These are phyloP conservation scores for Kwoniella dejecticola DNA, from an alignment of 768 basidiomycete species.

Conservation along the genomic window DNA sequence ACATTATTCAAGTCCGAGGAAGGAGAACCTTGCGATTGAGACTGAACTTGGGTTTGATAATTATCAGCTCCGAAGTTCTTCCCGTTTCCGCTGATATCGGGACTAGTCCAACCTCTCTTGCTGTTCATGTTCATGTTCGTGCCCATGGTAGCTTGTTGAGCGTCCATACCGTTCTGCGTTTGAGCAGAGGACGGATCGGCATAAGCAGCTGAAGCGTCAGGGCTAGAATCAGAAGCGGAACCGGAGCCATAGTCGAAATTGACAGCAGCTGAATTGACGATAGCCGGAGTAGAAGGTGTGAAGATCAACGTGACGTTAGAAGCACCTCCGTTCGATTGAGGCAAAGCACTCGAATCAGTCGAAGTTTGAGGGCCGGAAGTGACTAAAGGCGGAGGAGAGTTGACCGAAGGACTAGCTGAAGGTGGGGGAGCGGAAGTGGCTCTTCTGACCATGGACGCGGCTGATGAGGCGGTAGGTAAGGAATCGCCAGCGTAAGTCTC, in stretches of 20 bases:
- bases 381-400: constrained; percentile 46
- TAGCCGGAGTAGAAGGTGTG: constrained; percentile 34
- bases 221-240: no score
- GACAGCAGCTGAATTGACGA: constrained; percentile 20
- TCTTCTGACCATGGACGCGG: constrained; percentile 59
- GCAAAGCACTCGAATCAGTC: constrained; percentile 22
- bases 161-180: neutral
- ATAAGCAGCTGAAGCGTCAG: neutral
- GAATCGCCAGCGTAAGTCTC: neutral
- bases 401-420: constrained; percentile 23
- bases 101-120: neutral
- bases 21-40: neutral
- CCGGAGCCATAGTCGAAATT: constrained; percentile 11
- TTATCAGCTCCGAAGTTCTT: neutral
- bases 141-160: constrained; percentile 17
- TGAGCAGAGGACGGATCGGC: neutral
- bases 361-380: constrained; percentile 22
- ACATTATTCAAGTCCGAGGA: neutral
- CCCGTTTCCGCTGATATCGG: neutral
- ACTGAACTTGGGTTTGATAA: neutral
- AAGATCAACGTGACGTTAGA: constrained; percentile 46
- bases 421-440: constrained; percentile 55
- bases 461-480: constrained; percentile 38
- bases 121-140: neutral
- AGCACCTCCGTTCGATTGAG: constrained; percentile 14